Percentiles rank a stretch among this genome's conserved stretches.
phyloP scores from a whole-genome alignment of 2,329 filamentous ascomycete genomes.

The Verticillium albo-atrum region DNA sequence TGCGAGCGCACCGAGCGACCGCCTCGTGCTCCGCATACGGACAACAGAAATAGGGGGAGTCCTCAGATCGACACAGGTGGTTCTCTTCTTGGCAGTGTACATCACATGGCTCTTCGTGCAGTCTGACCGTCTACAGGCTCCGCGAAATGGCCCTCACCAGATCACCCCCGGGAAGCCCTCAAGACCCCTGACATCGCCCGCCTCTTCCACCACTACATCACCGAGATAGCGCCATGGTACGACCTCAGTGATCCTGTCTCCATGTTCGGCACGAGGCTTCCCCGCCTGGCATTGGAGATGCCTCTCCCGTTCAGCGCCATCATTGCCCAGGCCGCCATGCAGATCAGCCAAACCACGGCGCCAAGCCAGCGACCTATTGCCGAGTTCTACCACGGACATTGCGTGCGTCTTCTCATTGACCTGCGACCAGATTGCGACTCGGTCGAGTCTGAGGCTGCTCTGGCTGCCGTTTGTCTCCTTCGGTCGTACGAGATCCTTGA shows the following conservation, averaged over 20 bases:
- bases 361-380: constrained; percentile 21
- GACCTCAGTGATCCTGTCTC: constrained; percentile 35
- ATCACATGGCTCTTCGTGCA: no score
- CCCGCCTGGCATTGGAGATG: constrained; percentile 29
- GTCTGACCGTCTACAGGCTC: background rate
- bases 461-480: constrained; percentile 42
- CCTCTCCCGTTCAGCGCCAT: constrained; percentile 38
- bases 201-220: constrained; percentile 35
- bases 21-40: background rate
- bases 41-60: background rate
- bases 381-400: constrained; percentile 34
- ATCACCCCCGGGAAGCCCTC: constrained; percentile 22
- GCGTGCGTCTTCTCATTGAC: constrained; percentile 31
- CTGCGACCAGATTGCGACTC: constrained; percentile 24
- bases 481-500: constrained; percentile 44
- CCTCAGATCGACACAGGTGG: background rate
- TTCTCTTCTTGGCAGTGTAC: no score
- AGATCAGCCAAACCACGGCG: constrained; percentile 26
- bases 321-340: constrained; percentile 39
- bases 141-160: constrained; percentile 1
- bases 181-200: constrained; percentile 23
- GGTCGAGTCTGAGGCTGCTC: constrained; percentile 30
- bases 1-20: constrained; percentile 24
- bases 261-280: constrained; percentile 29
- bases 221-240: constrained; percentile 38